Evolutionary conservation across 2,329 filamentous ascomycete genomes (phyloP), one percentile per base, ranked within the genome.

Genomic region (Cylindrodendrum hubeiense): DNA sequence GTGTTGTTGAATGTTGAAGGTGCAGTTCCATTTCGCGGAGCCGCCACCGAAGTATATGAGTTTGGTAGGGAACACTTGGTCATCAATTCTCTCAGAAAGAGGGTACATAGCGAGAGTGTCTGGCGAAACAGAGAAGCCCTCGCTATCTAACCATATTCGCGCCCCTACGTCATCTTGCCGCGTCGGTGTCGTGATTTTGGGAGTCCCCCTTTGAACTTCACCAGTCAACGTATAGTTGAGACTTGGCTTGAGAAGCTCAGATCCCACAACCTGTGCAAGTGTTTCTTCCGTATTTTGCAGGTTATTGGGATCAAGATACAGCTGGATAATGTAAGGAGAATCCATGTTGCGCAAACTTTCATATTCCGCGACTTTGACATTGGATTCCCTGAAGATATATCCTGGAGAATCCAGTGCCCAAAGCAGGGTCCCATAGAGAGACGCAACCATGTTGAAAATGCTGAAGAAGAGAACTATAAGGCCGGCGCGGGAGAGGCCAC

Each of bases 191-290:
- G 59, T 50, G 10, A 67, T 10, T 5, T 68, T 12, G 3, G 68
- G 65, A 0, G 15, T 17, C 2, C 56, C 61, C 1, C 28, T 4
- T 7, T 12, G 12, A 2, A 71, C 60, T 13, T 65, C 19, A 0
- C 66, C 66, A 3, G 68, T 71, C n/a, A 71, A 15, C 0, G 54
- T 71, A 21, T 71, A 71, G 46, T 71, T 71, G 1, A 71, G 63
- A 2, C 68, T 63, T 4, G 68, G 37, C 0, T 47, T 41, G 4
- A 69, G 65, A 0, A 71, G 22, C 0, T 60, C 68, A 6, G 66
- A 17, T 0, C 68, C 68, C 0, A 71, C 8, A 2, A 46, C 26
- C 17, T 71, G 66, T 0, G 68, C 21, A 1, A 71, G 51, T 1
- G 3, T 60, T 1, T 64, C 15, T 2, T 58, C n/a, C 1, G 6